Conservation (phyloP, 805 yeast genomes). For the Candida maltosa region DNA sequence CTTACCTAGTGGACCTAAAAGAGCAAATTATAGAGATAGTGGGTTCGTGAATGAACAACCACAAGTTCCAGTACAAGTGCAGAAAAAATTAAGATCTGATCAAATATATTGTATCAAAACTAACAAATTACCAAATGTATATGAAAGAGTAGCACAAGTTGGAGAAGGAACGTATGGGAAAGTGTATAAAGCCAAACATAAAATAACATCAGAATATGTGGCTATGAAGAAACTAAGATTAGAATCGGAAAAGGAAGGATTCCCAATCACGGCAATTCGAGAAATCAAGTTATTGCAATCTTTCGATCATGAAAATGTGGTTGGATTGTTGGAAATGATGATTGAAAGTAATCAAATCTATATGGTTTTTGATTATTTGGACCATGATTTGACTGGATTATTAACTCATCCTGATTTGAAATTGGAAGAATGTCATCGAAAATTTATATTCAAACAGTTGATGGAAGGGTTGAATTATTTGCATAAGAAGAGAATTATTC, state of each 20-base stretch:
- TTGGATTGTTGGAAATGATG: conserved; percentile 85
- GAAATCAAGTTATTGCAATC: conserved; percentile 85
- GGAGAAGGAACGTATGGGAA: conserved; percentile 99
- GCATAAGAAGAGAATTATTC: conserved; percentile 66
- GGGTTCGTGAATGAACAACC: no score
- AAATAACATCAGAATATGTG: conserved; percentile 64
- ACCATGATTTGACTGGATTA: conserved; percentile 88
- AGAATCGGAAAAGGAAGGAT: conserved; percentile 89
- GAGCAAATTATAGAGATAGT: not conserved
- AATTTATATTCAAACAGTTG: conserved; percentile 63
- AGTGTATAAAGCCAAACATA: conserved; percentile 83
- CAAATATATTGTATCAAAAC: conserved; percentile 34
- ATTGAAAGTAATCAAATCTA: conserved; percentile 70
- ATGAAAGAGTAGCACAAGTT: conserved; percentile 78
- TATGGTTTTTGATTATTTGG: conserved; percentile 92
- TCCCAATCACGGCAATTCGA: conserved; percentile 92
- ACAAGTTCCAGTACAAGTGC: conserved; percentile 4
- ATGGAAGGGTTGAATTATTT: conserved; percentile 67
- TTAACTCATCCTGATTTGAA: conserved; percentile 69
- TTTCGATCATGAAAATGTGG: conserved; percentile 77
- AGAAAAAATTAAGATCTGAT: conserved; percentile 16
- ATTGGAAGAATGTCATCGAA: conserved; percentile 61
- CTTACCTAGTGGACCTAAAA: conserved; percentile 13
- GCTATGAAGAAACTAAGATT: conserved; percentile 83
- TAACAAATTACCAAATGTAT: conserved; percentile 36